Conservation (phyloP, 2,329 filamentous ascomycete genomes). For the Ascochyta pisi region DNA sequence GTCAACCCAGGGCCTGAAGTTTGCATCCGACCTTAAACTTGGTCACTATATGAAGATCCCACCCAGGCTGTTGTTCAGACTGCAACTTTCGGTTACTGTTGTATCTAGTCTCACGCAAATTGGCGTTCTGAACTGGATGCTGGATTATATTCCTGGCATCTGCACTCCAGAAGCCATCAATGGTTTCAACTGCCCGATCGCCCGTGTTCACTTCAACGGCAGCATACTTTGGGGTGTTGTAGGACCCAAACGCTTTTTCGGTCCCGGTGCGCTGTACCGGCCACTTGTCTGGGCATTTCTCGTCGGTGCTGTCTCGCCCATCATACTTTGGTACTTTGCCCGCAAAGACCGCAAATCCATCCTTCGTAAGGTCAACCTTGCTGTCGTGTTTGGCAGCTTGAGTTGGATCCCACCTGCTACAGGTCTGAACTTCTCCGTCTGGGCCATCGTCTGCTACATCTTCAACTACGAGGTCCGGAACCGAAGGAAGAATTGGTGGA, state of each 20-base stretch:
- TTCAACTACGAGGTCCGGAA: conserved; percentile 81
- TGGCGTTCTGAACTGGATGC: conserved; percentile 89
- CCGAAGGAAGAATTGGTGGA: conserved; percentile 79
- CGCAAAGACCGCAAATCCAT: conserved; percentile 64
- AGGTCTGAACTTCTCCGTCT: conserved; percentile 86
- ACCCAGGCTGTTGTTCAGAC: conserved; percentile 77
- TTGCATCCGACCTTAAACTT: conserved; percentile 84
- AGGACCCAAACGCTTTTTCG: conserved; percentile 83
- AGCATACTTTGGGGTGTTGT: conserved; percentile 90
- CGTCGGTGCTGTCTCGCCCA: conserved; percentile 75
- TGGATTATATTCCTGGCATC: conserved; percentile 74
- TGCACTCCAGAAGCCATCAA: conserved; percentile 83
- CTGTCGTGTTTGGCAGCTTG: conserved; percentile 81
- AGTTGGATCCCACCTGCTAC: conserved; percentile 85
- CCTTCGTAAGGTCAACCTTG: conserved; percentile 78
- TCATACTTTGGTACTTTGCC: conserved; percentile 75
- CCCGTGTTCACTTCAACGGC: conserved; percentile 88
- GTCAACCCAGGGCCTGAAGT: conserved; percentile 87
- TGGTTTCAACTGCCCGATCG: conserved; percentile 86
- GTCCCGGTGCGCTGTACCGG: conserved; percentile 74
- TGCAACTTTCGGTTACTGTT: conserved; percentile 77
- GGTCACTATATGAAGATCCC: conserved; percentile 90
- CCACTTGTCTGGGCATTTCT: conserved; percentile 82
- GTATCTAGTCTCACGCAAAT: conserved; percentile 84
- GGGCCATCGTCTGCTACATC: conserved; percentile 82